phyloP scores from a whole-genome alignment of 1,284 basidiomycete genomes.

The Anthracocystis panici-leucophaei region DNA sequence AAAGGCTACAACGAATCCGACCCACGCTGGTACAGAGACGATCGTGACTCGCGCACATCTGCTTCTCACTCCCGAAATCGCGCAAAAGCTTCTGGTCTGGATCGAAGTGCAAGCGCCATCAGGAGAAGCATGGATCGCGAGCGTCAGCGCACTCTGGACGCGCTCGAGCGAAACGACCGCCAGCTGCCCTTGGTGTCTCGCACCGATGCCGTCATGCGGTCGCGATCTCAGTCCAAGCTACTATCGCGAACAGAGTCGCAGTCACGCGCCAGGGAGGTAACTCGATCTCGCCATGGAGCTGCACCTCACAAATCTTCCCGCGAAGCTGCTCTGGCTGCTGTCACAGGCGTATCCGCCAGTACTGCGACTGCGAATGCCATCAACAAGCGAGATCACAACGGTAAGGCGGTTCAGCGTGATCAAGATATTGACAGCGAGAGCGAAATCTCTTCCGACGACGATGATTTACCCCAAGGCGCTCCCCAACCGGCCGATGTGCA shows the following conservation, averaged over 20 bases:
- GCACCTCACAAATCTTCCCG: constrained; percentile 28
- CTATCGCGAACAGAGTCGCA: constrained; percentile 6
- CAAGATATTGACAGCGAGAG: constrained; percentile 17
- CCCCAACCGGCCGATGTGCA: constrained; percentile 45
- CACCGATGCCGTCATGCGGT: constrained; percentile 29
- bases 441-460: constrained; percentile 25
- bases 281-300: constrained; percentile 14
- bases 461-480: constrained; percentile 32
- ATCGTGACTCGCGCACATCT: constrained; percentile 17
- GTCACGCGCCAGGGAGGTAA: constrained; percentile 10
- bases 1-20: constrained; percentile 34
- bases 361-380: constrained; percentile 18
- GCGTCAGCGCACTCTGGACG: constrained; percentile 31
- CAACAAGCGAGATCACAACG: constrained; percentile 20
- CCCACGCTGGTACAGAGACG: constrained; percentile 45
- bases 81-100: constrained; percentile 10
- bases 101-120: constrained; percentile 33
- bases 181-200: constrained; percentile 30
- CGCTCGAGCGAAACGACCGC: constrained; percentile 30
- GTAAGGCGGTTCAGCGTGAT: background rate
- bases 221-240: constrained; percentile 10
- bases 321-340: constrained; percentile 45
- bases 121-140: constrained; percentile 44
- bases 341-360: constrained; percentile 37
- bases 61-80: constrained; percentile 7